Evolutionary conservation across 129 eudicot genomes (phyloP).

Genomic region (Lactuca sativa): DNA sequence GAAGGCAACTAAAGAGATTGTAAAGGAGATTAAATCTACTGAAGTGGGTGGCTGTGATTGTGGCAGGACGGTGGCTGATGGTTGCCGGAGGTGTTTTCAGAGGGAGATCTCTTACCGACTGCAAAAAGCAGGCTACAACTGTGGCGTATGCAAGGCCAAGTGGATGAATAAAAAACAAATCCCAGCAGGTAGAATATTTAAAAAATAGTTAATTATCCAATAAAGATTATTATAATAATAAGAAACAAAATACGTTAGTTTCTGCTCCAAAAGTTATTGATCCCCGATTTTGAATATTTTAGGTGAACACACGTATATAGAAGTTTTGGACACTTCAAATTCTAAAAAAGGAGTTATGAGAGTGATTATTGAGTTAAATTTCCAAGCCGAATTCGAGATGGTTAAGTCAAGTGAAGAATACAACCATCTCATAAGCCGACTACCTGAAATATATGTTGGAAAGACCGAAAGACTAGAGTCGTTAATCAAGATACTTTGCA

Average conservation of each 20-base stretch:
- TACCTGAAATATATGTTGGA: constrained; percentile 63
- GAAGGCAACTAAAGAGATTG: constrained; percentile 44
- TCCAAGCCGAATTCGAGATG: constrained; percentile 65
- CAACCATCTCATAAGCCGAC: constrained; percentile 33
- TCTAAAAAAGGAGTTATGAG: constrained; percentile 45
- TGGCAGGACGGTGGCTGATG: constrained; percentile 26
- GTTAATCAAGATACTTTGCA: constrained; percentile 53
- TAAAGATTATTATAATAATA: not conserved
- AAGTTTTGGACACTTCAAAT: constrained; percentile 53
- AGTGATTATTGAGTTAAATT: constrained; percentile 60
- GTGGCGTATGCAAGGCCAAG: constrained; percentile 67
- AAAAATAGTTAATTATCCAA: not conserved
- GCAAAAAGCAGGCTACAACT: constrained; percentile 39
- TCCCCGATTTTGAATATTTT: not conserved
- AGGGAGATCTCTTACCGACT: constrained; percentile 43
- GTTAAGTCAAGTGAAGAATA: constrained; percentile 55
- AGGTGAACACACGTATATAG: constrained; percentile 71
- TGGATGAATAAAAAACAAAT: constrained; percentile 51
- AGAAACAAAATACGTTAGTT: not conserved
- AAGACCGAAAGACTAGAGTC: constrained; percentile 50
- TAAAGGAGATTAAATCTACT: constrained; percentile 41
- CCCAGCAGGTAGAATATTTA: constrained; percentile 49
- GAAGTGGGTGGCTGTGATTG: constrained; percentile 36
- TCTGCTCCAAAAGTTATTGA: not conserved
- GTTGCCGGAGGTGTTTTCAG: constrained; percentile 53